Evolutionary conservation across 306 rosid species (phyloP), one percentile per base, ranked within the genome.

Genomic region (Rosa lucieae): DNA sequence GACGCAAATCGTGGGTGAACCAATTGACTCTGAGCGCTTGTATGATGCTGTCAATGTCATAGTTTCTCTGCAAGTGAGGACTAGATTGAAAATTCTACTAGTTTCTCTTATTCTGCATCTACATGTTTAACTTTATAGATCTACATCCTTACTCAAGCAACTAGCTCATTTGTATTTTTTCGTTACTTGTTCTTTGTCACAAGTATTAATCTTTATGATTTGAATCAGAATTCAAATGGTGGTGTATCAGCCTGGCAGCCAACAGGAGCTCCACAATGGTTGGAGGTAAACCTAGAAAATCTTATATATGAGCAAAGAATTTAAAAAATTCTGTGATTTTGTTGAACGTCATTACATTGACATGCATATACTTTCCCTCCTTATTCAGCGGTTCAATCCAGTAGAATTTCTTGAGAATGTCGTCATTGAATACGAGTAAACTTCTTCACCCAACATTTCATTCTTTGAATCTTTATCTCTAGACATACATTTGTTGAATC

Each of bases 201-300:
- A n/a, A 58, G 12, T 20, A 58, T 8, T n/a, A 53, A n/a, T 6
- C 21, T 18, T 1, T 44, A n/a, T 35, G 6, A 70, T 10, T 32
- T 7, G 20, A 84, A 59, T 59, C 62, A 90, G 95, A 82, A 92
- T 85, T 58, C 87, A 73, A 88, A 82, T 11, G 96, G 97, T 10
- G 97, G 97, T 35, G 84, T 88, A 62, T 26, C 93, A 15, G 87
- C 87, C 58, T 80, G 83, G 83, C 73, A 65, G 74, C 78, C 76
- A 23, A 8, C 83, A 11, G 83, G 83, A 73, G 83, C 78, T 63
- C 83, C 79, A 42, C 51, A 40, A 52, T 80, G 83, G 83, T 65
- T 80, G 69, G 83, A 80, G 78, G 83, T 80, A 23, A n/a, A 11
- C 5, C 18, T 18, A 6, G n/a, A 44, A 21, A 65, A 5, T 32